Evolutionary conservation across 345 rosid genomes (phyloP).

Genomic region (Balakata baccata): DNA sequence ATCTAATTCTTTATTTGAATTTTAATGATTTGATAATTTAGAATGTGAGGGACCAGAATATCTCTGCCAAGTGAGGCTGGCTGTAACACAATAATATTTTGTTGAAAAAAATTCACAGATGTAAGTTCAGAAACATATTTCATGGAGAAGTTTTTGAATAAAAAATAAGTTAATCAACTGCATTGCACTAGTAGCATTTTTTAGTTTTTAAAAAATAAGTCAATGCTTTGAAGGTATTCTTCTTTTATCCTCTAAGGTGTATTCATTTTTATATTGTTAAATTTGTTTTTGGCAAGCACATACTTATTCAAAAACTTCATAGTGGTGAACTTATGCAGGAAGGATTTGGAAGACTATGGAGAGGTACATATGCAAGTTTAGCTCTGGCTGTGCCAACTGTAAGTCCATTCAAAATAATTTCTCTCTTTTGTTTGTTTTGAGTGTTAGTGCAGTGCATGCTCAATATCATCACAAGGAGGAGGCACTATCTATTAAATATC

Average conservation of each 20-base stretch:
- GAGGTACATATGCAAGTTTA: constrained; percentile 94
- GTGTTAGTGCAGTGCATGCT: background rate
- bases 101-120: background rate
- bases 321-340: constrained; percentile 60
- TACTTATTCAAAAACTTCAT: constrained; percentile 17
- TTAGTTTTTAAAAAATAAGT: background rate
- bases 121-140: background rate
- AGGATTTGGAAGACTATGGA: constrained; percentile 78
- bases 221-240: no score
- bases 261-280: background rate
- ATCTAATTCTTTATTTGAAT: background rate
- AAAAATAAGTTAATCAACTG: background rate
- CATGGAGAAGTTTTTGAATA: background rate
- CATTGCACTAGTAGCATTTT: background rate
- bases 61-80: background rate
- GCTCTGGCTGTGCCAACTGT: constrained; percentile 93
- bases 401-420: constrained; percentile 31
- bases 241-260: background rate
- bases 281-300: background rate
- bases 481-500: constrained; percentile 49
- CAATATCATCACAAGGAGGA: constrained; percentile 34
- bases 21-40: background rate
- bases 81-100: background rate
- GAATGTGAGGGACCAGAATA: background rate
- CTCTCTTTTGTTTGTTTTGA: background rate